phyloP scores from a whole-genome alignment of 495 filamentous ascomycete genomes.

The Aspergillus funiculosus region DNA sequence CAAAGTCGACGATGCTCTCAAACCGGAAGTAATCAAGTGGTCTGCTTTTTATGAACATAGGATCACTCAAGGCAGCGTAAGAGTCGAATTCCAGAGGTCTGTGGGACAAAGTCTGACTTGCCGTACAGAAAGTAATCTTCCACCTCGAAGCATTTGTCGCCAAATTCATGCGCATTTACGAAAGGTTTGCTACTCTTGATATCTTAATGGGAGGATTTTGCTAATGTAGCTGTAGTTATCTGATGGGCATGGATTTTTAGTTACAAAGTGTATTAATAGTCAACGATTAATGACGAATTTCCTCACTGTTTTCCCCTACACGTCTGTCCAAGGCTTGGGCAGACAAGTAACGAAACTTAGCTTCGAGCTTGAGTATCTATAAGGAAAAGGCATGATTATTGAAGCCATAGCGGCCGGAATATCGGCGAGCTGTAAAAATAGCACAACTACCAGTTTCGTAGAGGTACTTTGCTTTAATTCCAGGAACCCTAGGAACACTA shows the following conservation, averaged over 20 bases:
- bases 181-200: slow-evolving; percentile 48
- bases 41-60: slow-evolving; percentile 95
- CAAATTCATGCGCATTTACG: slow-evolving; percentile 93
- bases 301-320: not conserved
- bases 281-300: slow-evolving; percentile 34
- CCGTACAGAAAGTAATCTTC: slow-evolving; percentile 82
- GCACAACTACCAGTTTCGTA: too few species aligned
- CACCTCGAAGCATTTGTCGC: slow-evolving; percentile 97
- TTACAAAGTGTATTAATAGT: slow-evolving; percentile 15
- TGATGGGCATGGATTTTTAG: slow-evolving; percentile 86
- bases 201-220: slow-evolving; percentile 9
- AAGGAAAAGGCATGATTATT: too few species aligned
- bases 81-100: slow-evolving; percentile 13
- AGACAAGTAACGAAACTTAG: too few species aligned
- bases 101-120: slow-evolving; percentile 16
- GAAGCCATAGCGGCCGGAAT: too few species aligned
- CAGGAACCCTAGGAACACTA: too few species aligned
- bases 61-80: slow-evolving; percentile 72
- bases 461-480: too few species aligned
- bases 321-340: not conserved
- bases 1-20: slow-evolving; percentile 79
- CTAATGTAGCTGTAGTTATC: slow-evolving; percentile 49
- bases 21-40: slow-evolving; percentile 91
- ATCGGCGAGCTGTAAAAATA: too few species aligned
- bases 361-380: too few species aligned